Evolutionary conservation across 306 rosid genomes (phyloP).

Genomic region (Inga laurina): DNA sequence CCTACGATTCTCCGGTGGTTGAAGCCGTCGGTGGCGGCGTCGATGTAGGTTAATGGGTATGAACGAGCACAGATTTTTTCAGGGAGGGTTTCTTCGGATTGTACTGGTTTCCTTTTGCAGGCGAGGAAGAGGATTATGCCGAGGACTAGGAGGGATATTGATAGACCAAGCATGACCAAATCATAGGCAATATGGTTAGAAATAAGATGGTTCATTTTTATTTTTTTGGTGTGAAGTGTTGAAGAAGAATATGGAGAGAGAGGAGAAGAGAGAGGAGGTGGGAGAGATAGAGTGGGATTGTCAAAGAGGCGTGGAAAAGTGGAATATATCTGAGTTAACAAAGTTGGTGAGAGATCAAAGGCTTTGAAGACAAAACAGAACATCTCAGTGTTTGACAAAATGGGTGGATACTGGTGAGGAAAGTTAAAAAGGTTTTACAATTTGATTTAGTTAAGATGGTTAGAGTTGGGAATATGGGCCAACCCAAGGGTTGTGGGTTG

Average conservation of each 20-base stretch:
- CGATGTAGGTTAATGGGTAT: slow-evolving; percentile 53
- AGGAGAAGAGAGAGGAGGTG: background rate
- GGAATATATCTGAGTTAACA: slow-evolving; percentile 5
- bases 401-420: slow-evolving; percentile 49
- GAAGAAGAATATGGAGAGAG: slow-evolving; percentile 19
- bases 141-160: slow-evolving; percentile 54
- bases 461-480: too few species aligned
- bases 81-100: slow-evolving; percentile 54
- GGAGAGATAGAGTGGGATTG: slow-evolving; percentile 30
- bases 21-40: slow-evolving; percentile 83
- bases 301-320: slow-evolving; percentile 29
- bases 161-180: slow-evolving; percentile 44
- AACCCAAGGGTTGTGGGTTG: too few species aligned
- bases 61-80: slow-evolving; percentile 48
- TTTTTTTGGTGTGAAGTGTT: background rate
- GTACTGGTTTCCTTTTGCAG: slow-evolving; percentile 60
- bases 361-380: slow-evolving; percentile 18
- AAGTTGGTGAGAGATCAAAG: slow-evolving; percentile 16
- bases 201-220: slow-evolving; percentile 43
- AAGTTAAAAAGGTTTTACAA: slow-evolving; percentile 33
- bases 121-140: slow-evolving; percentile 40
- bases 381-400: slow-evolving; percentile 33
- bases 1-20: slow-evolving; percentile 66
- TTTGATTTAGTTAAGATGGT: slow-evolving; percentile 30
- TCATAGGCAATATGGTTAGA: slow-evolving; percentile 47